A percentile compares a stretch with the other conserved stretches of the same genome.
phyloP scores from a whole-genome alignment of 2,329 filamentous ascomycete species.

The Colletotrichum cuscutae region DNA sequence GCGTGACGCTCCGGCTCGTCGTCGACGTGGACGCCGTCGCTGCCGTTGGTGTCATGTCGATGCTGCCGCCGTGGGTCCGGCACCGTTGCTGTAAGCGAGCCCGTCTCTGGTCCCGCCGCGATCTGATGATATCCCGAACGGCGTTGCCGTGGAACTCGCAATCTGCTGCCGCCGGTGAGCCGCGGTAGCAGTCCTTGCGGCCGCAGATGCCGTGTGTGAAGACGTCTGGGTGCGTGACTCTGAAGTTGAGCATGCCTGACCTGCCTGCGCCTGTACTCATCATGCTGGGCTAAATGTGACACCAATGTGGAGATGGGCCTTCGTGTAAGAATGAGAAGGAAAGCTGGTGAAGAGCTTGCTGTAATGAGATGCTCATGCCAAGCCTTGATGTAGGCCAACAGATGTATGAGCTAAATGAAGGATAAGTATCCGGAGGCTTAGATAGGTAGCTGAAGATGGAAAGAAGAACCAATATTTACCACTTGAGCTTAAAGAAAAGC shows the following conservation, averaged over 20 bases:
- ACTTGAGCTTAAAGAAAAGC: background rate
- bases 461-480: background rate
- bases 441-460: background rate
- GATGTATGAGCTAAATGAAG: background rate
- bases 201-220: constrained; percentile 7
- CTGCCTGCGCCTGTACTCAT: background rate
- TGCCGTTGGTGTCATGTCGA: background rate
- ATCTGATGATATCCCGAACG: constrained; percentile 30
- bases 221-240: background rate
- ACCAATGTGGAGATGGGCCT: background rate
- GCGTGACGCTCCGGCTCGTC: constrained; percentile 24
- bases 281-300: background rate
- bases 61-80: constrained; percentile 2
- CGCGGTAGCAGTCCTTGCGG: constrained; percentile 21
- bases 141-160: constrained; percentile 21
- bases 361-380: constrained; percentile 1
- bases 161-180: constrained; percentile 3
- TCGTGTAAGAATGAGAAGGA: background rate
- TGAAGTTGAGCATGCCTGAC: constrained; percentile 13
- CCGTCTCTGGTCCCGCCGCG: constrained; percentile 21
- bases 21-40: background rate
- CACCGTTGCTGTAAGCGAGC: constrained; percentile 29
- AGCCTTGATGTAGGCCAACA: background rate
- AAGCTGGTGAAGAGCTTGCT: background rate
- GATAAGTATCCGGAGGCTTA: background rate